Conservation (phyloP, 1,284 basidiomycete species). For the Cutaneotrichosporon sp. region DNA sequence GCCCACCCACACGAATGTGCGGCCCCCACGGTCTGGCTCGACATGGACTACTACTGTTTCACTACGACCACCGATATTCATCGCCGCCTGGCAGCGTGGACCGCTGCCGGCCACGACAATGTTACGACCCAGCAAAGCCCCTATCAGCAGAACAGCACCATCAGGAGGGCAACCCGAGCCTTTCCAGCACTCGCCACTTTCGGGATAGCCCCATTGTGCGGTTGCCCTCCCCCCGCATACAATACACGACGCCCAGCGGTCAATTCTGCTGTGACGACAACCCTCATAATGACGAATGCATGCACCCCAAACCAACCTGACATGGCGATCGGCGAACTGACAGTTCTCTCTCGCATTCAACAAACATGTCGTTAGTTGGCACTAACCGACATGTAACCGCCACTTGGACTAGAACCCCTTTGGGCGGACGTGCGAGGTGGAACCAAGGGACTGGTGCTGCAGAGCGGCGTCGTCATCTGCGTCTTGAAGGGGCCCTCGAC, state of each 20-base stretch:
- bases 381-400: not conserved
- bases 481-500: not conserved
- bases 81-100: not conserved
- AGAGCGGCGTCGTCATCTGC: slow-evolving; percentile 6
- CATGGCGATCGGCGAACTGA: not conserved
- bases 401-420: not conserved
- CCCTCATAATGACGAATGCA: slow-evolving; percentile 8
- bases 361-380: not conserved
- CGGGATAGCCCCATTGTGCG: not conserved
- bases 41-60: not conserved
- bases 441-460: not conserved
- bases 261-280: slow-evolving; percentile 6
- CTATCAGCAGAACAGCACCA: not conserved
- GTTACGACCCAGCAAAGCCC: not conserved
- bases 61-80: not conserved
- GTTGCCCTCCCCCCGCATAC: slow-evolving; percentile 1
- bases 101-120: not conserved
- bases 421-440: not conserved
- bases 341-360: not conserved
- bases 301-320: not conserved
- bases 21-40: not conserved
- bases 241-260: slow-evolving; percentile 1
- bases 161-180: not conserved
- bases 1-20: slow-evolving; percentile 1
- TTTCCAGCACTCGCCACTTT: not conserved